Base-by-base conservation (phyloP, 139 green algal genomes). In the Spirogloea muscicola region DNA sequence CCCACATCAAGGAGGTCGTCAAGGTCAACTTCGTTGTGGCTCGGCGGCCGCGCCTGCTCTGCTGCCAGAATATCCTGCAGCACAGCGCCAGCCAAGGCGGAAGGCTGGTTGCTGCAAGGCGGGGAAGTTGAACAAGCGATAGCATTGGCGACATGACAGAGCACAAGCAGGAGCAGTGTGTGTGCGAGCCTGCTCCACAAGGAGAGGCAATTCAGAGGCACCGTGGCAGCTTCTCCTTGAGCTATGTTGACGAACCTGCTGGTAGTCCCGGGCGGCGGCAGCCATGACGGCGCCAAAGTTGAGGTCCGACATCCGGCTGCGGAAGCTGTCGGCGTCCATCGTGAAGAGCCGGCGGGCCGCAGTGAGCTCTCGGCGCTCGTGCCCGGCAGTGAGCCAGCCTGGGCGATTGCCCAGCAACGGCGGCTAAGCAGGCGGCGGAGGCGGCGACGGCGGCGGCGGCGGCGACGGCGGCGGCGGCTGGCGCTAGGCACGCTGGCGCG, bases 261-360 rank as follows among this genome's bases (percentile, higher is more conserved):
- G 4, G 16, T 69, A 69, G 16, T 69, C 60, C 9, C 60, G 27
- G 9, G 60, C 60, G 7, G 60, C 60, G 4, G 60, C 60, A 6
- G 5, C 29, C 60, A 69, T 39, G 7, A 42, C 60, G 10, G 60
- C 44, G 10, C 60, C 60, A 64, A 69, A 37, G 4, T 29, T 42
- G 29, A 69, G 41, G 16, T 42, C 41, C 4, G 60, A 69, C 10
- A 69, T 62, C 29, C 31, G 41, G 6, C 43, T 33, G 29, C 16
- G 9, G 7, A 69, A 10, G 5, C 25, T 46, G 7, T 69, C 60
- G 4, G 9, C 4, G 7, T 69, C 43, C 60, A 69, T 69, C 4
- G 27, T 42, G 16, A n/a, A n/a, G n/a, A n/a, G n/a, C n/a, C n/a
- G n/a, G n/a, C n/a, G n/a, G n/a, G n/a, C n/a, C n/a, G n/a, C n/a